A percentile compares a stretch with the other conserved stretches of the same genome.
phyloP scores from a whole-genome alignment of 495 filamentous ascomycete species.

The Aspergillus wentii region DNA sequence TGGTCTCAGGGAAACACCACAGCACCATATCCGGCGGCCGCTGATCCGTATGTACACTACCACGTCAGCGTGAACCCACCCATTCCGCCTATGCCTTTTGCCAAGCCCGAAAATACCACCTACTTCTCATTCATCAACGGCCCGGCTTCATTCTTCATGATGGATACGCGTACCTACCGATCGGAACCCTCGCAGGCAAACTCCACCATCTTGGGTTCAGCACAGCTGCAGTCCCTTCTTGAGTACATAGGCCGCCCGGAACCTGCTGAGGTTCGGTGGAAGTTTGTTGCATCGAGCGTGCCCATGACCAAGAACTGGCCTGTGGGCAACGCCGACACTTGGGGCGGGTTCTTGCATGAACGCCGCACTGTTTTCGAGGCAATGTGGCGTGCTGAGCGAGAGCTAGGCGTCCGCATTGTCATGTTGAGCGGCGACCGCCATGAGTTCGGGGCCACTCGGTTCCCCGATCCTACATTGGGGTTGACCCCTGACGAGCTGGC shows the following conservation, averaged over 20 bases:
- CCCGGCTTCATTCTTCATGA: conserved; percentile 88
- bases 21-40: conserved; percentile 65
- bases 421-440: conserved; percentile 87
- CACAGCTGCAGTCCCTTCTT: conserved; percentile 76
- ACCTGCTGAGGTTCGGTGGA: conserved; percentile 80
- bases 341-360: conserved; percentile 84
- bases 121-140: conserved; percentile 88
- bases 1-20: conserved; percentile 70
- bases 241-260: conserved; percentile 66
- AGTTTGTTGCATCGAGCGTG: conserved; percentile 80
- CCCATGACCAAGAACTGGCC: conserved; percentile 98
- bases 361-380: conserved; percentile 74
- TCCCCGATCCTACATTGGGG: conserved; percentile 60
- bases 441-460: conserved; percentile 89
- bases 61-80: conserved; percentile 83
- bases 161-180: conserved; percentile 88
- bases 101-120: conserved; percentile 51
- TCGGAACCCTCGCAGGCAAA: conserved; percentile 52
- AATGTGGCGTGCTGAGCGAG: conserved; percentile 75
- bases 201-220: conserved; percentile 82
- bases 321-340: conserved; percentile 77
- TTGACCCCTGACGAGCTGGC: conserved; percentile 16
- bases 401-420: conserved; percentile 71
- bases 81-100: conserved; percentile 30
- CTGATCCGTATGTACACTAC: conserved; percentile 85